A percentile compares a stretch with the other conserved stretches of the same genome.
Evolutionary conservation across 2,329 filamentous ascomycete species (phyloP).

Genomic region (Ceratocystis alfenasii): DNA sequence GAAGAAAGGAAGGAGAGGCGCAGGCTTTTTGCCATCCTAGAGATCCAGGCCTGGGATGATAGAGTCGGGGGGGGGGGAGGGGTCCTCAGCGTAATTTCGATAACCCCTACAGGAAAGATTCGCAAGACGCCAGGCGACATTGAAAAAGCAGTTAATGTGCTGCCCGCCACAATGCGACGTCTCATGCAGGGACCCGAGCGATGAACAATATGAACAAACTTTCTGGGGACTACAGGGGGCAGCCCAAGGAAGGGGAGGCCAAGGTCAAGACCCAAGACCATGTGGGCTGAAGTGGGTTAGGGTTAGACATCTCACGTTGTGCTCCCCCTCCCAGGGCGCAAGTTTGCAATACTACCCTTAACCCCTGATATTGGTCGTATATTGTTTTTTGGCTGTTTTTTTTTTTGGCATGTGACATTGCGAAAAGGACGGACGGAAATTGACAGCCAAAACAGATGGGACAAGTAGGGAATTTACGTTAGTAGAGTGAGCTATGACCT

Average conservation of each 20-base stretch:
- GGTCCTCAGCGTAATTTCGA: background rate
- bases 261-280: no score
- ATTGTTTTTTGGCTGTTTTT: background rate
- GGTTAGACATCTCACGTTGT: background rate
- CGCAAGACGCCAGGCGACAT: background rate
- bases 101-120: background rate
- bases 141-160: background rate
- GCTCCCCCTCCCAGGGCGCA: background rate
- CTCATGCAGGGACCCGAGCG: background rate
- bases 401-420: constrained; percentile 6
- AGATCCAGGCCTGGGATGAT: background rate
- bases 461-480: background rate
- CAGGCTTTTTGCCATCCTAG: background rate
- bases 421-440: background rate
- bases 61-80: background rate
- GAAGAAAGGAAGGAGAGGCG: background rate
- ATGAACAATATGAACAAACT: background rate
- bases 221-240: background rate
- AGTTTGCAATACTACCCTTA: background rate
- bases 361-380: background rate
- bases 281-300: no score
- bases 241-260: no score
- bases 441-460: background rate
- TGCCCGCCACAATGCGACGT: background rate
- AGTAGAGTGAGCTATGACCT: no score